A percentile compares a stretch with the other conserved stretches of the same genome.
Evolutionary conservation across 805 yeast species (phyloP).

Genomic region (Wickerhamomyces ciferrii): DNA sequence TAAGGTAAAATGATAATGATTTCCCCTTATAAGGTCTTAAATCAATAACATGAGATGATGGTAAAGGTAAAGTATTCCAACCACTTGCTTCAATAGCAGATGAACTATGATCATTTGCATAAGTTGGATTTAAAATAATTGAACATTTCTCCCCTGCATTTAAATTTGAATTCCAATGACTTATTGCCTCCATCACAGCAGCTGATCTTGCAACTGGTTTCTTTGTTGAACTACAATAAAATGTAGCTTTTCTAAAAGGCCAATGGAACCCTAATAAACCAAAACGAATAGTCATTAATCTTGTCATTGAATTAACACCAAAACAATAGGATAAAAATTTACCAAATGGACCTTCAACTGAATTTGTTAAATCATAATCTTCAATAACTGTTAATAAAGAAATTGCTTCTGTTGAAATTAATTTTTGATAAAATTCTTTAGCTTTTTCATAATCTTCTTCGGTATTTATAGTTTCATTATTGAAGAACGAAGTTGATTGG

Average conservation of each 20-base stretch:
- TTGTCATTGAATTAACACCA: conserved; percentile 28
- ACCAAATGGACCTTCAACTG: conserved; percentile 29
- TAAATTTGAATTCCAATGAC: conserved; percentile 28
- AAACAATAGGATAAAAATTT: no score
- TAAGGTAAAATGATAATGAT: no score
- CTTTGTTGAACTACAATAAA: conserved; percentile 31
- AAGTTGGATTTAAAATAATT: conserved; percentile 30
- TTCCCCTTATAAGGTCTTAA: no score
- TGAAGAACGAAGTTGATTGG: background rate
- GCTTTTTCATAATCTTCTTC: background rate
- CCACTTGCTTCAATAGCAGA: no score
- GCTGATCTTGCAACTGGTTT: conserved; percentile 36
- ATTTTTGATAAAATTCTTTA: conserved; percentile 25
- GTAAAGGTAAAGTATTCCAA: no score
- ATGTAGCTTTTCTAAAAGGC: conserved; percentile 37
- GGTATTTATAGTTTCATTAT: background rate
- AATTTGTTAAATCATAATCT: conserved; percentile 31
- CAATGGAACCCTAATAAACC: conserved; percentile 39
- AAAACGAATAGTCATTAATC: conserved; percentile 30
- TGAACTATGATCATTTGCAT: no score
- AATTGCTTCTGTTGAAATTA: conserved; percentile 35
- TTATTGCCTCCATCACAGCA: conserved; percentile 31
- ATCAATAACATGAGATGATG: no score
- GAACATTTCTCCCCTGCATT: conserved; percentile 25
- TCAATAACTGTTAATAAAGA: conserved; percentile 31